Conservation (phyloP, 2,329 filamentous ascomycete species). For the Teratosphaeria gauchensis region DNA sequence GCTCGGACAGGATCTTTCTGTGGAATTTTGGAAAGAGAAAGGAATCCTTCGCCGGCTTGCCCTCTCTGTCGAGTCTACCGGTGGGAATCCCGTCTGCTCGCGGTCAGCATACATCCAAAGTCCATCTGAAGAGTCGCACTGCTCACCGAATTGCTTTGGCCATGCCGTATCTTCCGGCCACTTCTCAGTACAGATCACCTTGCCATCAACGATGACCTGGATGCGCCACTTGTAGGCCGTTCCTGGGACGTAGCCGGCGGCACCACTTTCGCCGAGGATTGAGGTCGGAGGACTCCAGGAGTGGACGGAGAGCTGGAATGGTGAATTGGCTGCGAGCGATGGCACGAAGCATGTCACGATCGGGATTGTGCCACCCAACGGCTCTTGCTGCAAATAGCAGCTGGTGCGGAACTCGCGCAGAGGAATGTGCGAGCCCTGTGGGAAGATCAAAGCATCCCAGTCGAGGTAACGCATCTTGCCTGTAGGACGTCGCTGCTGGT, state of each 20-base stretch:
- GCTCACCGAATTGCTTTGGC: constrained; percentile 45
- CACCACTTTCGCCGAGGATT: constrained; percentile 14
- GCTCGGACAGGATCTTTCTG: constrained; percentile 57
- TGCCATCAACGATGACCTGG: constrained; percentile 59
- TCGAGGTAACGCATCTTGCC: constrained; percentile 67
- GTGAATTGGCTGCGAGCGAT: constrained; percentile 46
- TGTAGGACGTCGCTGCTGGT: background rate
- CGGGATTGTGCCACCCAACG: constrained; percentile 6
- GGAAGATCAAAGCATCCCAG: constrained; percentile 80
- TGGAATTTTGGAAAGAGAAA: constrained; percentile 67
- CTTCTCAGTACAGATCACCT: constrained; percentile 41
- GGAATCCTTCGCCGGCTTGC: constrained; percentile 17
- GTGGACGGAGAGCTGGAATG: constrained; percentile 66
- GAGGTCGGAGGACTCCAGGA: constrained; percentile 51
- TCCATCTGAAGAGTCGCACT: background rate
- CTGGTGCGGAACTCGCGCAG: constrained; percentile 73
- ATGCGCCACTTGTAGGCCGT: constrained; percentile 25
- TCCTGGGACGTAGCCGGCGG: constrained; percentile 3
- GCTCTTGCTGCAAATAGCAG: constrained; percentile 49
- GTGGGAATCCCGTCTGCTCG: background rate
- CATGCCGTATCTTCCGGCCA: constrained; percentile 43
- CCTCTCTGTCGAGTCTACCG: background rate
- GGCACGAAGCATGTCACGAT: constrained; percentile 60
- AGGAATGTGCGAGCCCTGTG: constrained; percentile 52
- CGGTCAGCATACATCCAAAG: background rate